Conservation (phyloP, 331 rosid genomes). For the Saraca asoca region DNA sequence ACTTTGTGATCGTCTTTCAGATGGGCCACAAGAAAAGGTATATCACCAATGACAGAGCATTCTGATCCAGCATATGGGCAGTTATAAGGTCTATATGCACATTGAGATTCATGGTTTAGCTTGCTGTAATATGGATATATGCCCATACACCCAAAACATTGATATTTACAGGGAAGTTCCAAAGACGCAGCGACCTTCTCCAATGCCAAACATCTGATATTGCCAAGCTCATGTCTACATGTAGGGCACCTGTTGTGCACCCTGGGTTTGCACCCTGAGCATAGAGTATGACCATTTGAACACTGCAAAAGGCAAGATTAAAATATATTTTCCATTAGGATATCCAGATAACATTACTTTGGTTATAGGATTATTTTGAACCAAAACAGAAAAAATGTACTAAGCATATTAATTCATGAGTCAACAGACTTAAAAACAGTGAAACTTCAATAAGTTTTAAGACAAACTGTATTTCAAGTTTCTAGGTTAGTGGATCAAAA, state of each 20-base stretch:
- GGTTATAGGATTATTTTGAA: neutral
- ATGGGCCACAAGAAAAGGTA: slow-evolving; percentile 73
- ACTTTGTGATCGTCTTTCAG: slow-evolving; percentile 87
- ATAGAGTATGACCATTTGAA: slow-evolving; percentile 88
- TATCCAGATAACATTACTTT: neutral
- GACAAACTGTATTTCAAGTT: neutral
- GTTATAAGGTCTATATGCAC: slow-evolving; percentile 66
- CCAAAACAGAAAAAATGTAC: neutral
- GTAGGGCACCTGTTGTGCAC: slow-evolving; percentile 93
- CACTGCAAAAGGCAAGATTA: slow-evolving; percentile 56
- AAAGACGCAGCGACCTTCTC: slow-evolving; percentile 90
- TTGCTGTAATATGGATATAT: slow-evolving; percentile 88
- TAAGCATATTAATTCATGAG: neutral
- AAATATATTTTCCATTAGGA: neutral
- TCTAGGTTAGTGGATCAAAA: neutral
- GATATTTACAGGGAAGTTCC: slow-evolving; percentile 87
- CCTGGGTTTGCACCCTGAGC: slow-evolving; percentile 85
- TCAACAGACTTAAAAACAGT: neutral
- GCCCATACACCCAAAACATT: slow-evolving; percentile 71
- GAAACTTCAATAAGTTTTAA: neutral
- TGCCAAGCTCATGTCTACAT: slow-evolving; percentile 87
- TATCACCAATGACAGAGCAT: slow-evolving; percentile 73
- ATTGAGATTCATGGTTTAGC: slow-evolving; percentile 82
- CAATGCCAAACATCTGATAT: slow-evolving; percentile 85
- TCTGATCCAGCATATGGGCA: slow-evolving; percentile 96